Evolutionary conservation across 2,329 filamentous ascomycete genomes (phyloP).

Genomic region (Fusarium humuli): DNA sequence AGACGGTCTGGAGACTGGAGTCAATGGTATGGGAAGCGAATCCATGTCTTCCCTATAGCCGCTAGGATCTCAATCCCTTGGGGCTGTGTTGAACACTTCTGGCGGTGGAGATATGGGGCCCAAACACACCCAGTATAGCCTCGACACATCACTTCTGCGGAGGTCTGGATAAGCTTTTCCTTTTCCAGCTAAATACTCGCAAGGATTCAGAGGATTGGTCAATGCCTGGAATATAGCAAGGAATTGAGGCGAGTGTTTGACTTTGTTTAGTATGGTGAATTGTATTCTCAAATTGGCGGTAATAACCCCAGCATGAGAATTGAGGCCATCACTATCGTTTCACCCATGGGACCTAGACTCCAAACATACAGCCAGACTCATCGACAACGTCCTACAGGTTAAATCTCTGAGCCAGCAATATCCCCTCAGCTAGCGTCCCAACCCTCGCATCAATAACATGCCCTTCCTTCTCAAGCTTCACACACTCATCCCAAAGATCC

Average conservation of each 20-base stretch:
- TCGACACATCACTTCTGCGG: neutral
- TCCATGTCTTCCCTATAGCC: neutral
- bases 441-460: conserved; percentile 84
- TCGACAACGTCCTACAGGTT: conserved; percentile 51
- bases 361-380: neutral
- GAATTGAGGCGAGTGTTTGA: neutral
- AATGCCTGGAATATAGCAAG: neutral
- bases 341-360: neutral
- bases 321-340: neutral
- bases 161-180: neutral
- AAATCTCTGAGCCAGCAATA: conserved; percentile 75
- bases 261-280: neutral
- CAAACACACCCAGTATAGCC: neutral
- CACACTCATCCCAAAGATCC: conserved; percentile 74
- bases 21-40: neutral
- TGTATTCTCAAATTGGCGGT: neutral
- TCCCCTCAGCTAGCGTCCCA: conserved; percentile 81
- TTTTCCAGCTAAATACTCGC: neutral
- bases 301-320: neutral
- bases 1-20: neutral
- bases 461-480: conserved; percentile 74
- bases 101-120: neutral
- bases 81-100: neutral
- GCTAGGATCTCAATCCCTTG: neutral
- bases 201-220: neutral